These are phyloP conservation scores for Kingdonia uniflora DNA, from an alignment of 164 flowering plant species.

Conservation along the genomic window DNA sequence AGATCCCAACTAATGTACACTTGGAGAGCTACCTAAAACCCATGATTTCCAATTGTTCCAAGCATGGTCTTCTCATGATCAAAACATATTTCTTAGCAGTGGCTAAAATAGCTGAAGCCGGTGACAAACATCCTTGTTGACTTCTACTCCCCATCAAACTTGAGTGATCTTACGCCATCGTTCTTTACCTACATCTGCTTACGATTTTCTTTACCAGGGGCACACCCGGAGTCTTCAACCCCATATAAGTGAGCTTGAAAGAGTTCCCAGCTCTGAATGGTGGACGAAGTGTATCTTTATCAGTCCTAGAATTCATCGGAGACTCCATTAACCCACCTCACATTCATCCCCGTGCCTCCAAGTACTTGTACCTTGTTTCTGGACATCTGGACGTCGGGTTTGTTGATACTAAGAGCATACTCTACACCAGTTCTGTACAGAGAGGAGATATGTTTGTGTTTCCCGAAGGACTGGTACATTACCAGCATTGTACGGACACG, in stretches of 20 bases:
- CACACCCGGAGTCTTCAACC: conserved; percentile 9
- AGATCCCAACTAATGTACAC: too few species aligned
- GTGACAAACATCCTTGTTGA: too few species aligned
- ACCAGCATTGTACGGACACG: conserved; percentile 13
- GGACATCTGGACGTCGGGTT: conserved; percentile 18
- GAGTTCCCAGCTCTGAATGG: conserved; percentile 15
- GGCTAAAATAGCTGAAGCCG: too few species aligned
- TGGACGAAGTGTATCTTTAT: conserved; percentile 16
- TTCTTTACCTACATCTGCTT: too few species aligned
- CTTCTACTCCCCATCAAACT: too few species aligned
- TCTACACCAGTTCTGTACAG: conserved; percentile 14
- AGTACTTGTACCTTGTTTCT: conserved; percentile 7
- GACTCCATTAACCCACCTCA: conserved; percentile 18
- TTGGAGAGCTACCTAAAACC: too few species aligned
- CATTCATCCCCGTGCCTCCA: conserved; percentile 15
- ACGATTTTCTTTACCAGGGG: too few species aligned
- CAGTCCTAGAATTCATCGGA: conserved; percentile 12
- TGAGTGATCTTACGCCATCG: too few species aligned
- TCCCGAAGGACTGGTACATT: conserved; percentile 18
- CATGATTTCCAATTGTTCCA: too few species aligned
- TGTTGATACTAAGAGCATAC: conserved; percentile 16
- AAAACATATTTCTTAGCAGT: too few species aligned
- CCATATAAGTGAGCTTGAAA: conserved; percentile 12
- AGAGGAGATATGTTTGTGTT: conserved; percentile 22
- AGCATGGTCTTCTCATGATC: too few species aligned